phyloP scores from a whole-genome alignment of 495 filamentous ascomycete genomes.

The Aspergillus avenaceus region DNA sequence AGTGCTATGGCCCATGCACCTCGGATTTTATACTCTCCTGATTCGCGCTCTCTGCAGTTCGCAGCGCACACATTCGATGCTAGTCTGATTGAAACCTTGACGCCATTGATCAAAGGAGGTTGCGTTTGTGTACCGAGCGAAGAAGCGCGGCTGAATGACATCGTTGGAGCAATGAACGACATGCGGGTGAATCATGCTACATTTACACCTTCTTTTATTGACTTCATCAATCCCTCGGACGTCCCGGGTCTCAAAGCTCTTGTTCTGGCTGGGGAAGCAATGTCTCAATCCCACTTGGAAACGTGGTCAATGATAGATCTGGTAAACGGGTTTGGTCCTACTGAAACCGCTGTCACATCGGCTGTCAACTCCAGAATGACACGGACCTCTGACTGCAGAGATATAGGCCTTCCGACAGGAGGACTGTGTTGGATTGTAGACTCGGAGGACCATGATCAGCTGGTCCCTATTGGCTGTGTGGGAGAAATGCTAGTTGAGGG shows the following conservation, averaged over 20 bases:
- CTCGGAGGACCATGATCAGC: constrained; percentile 37
- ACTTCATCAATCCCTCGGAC: constrained; percentile 38
- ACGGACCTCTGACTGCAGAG: constrained; percentile 30
- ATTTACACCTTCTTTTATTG: constrained; percentile 52
- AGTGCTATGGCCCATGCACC: constrained; percentile 40
- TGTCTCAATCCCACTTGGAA: constrained; percentile 46
- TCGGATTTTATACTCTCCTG: constrained; percentile 22
- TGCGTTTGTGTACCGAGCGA: constrained; percentile 49
- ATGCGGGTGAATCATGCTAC: constrained; percentile 40
- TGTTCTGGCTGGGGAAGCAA: constrained; percentile 51
- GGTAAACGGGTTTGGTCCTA: constrained; percentile 60
- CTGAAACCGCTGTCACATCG: constrained; percentile 39
- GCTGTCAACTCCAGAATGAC: constrained; percentile 35
- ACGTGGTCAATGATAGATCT: constrained; percentile 53
- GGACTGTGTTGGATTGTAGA: constrained; percentile 43
- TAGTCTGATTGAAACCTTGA: constrained; percentile 39
- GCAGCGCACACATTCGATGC: constrained; percentile 53
- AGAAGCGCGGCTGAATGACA: constrained; percentile 45
- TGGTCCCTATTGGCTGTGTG: constrained; percentile 46
- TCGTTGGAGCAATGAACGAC: constrained; percentile 41
- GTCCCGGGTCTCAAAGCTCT: constrained; percentile 45
- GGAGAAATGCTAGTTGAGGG: constrained; percentile 50
- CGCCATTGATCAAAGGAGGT: constrained; percentile 39
- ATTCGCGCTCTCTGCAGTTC: constrained; percentile 44
- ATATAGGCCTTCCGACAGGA: constrained; percentile 43